Evolutionary conservation across 73 alveolate genomes (phyloP).

Genomic region (Tetrahymena borealis): DNA sequence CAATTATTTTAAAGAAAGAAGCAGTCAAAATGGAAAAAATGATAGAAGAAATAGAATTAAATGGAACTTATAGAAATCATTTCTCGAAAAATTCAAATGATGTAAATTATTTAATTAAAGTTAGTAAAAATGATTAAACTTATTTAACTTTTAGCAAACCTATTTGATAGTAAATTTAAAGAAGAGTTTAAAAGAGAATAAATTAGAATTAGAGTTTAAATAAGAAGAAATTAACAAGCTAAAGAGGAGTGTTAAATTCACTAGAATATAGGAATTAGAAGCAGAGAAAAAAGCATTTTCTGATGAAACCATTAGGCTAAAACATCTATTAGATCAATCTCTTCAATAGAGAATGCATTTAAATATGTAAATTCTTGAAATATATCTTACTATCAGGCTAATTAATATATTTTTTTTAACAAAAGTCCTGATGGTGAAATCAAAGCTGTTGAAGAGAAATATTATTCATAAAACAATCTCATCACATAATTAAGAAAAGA

Average conservation of each 20-base stretch:
- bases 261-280: background rate
- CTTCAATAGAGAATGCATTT: background rate
- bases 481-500: background rate
- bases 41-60: background rate
- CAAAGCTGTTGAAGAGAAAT: background rate
- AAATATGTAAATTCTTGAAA: background rate
- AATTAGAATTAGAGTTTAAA: background rate
- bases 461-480: background rate
- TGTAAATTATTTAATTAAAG: background rate
- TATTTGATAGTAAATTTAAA: background rate
- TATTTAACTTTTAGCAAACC: background rate
- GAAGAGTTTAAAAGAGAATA: background rate
- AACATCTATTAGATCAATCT: background rate
- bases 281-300: background rate
- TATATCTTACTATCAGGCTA: too few relatives aligned
- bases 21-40: background rate
- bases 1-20: background rate
- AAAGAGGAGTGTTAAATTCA: background rate
- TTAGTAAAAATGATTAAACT: background rate
- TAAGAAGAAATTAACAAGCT: background rate
- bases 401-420: too few relatives aligned
- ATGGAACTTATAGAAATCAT: background rate
- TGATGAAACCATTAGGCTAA: background rate
- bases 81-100: background rate
- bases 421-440: background rate